Base-by-base conservation (phyloP, 2,329 filamentous ascomycete genomes). In the Alternaria solani region DNA sequence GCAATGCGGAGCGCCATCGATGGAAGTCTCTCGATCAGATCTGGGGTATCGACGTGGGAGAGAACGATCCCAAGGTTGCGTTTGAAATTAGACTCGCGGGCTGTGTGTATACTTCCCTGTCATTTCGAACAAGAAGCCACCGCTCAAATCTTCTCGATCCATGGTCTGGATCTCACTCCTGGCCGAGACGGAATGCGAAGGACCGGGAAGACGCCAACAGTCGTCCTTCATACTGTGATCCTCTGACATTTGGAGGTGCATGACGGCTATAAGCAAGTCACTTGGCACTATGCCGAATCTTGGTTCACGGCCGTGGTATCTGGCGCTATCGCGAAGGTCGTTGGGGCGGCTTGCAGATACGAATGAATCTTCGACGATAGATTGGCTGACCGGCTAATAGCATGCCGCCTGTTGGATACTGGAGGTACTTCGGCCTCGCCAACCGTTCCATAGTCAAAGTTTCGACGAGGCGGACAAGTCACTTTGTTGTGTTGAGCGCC, bases 321-420 rank as follows among this genome's bases (percentile, higher is more conserved):
- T 39, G 9, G n/a, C 8, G 38, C 38, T 20, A 20, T 39, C n/a
- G n/a, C 38, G n/a, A 39, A 39, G 18, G 39, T 44, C n/a, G n/a
- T 39, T 8, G 48, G 30, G 32, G 30, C 25, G 23, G 39, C 23
- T 42, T 54, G 56, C 53, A 62, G 39, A 57, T 54, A 52, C 48
- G 62, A 55, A 43, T 51, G 42, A 47, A 44, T 32, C 32, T 25
- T 32, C 34, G 18, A 51, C n/a, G n/a, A 47, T 18, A 54, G 49
- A 56, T 53, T 57, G 48, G 59, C 53, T 57, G 57, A 57, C 65
- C 58, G 65, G 65, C 42, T 67, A 67, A 65, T 63, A 34, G 53
- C 62, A 53, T 53, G 44, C 60, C 41, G 14, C 47, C 38, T 8
- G 28, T 38, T 38, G 30, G 43, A 36, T 14, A 44, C 25, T 51